These are phyloP conservation scores for Seiridium cupressi DNA, from an alignment of 2,329 filamentous ascomycete species.

Conservation along the genomic window DNA sequence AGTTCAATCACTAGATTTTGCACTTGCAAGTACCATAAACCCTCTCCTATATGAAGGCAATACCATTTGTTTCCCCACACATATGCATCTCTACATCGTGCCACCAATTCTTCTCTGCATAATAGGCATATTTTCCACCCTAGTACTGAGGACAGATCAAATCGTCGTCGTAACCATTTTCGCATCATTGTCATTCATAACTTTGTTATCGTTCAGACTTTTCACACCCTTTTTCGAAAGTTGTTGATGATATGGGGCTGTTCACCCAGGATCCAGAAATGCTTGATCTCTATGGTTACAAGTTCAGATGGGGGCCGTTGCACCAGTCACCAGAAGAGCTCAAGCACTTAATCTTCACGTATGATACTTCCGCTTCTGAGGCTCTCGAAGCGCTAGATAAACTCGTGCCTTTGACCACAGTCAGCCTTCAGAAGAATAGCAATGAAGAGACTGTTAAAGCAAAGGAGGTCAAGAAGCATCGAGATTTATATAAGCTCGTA, in stretches of 20 bases:
- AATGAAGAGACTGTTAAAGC: constrained; percentile 13
- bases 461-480: constrained; percentile 29
- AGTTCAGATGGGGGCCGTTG: constrained; percentile 65
- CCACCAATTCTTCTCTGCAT: no score
- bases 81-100: no score
- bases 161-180: no score
- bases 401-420: constrained; percentile 46
- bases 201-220: not conserved
- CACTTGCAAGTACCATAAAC: no score
- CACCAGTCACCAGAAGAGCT: constrained; percentile 62
- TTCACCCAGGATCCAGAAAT: not conserved
- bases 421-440: not conserved
- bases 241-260: not conserved
- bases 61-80: no score
- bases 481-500: constrained; percentile 65
- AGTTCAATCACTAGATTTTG: no score
- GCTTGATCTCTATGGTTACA: constrained; percentile 57
- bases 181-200: not conserved
- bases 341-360: constrained; percentile 60
- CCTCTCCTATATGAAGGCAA: no score
- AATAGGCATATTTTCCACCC: no score
- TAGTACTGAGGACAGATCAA: no score
- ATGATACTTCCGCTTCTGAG: constrained; percentile 67
- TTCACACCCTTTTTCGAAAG: no score
- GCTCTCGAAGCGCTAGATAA: constrained; percentile 63